phyloP scores from a whole-genome alignment of 192 early-diverging fungal species.

The Piromyces sp. region DNA sequence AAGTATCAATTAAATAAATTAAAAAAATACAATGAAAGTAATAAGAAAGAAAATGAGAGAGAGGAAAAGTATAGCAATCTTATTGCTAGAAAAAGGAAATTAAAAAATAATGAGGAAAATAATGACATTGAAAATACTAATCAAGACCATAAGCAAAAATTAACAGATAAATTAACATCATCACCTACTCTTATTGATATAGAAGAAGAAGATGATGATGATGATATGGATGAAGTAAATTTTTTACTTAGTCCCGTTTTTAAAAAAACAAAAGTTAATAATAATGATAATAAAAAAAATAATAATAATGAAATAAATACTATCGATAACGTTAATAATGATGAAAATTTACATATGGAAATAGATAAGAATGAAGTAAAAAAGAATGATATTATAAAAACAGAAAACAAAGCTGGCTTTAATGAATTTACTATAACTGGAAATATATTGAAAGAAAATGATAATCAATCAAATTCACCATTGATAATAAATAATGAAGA shows the following conservation, averaged over 20 bases:
- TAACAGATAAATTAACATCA: conserved; percentile 1
- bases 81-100: background rate
- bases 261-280: background rate
- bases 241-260: background rate
- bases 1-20: background rate
- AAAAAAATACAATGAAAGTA: background rate
- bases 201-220: conserved; percentile 24
- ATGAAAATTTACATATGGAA: no score
- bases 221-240: conserved; percentile 16
- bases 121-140: background rate
- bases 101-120: background rate
- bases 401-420: no score
- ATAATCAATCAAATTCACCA: no score
- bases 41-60: background rate
- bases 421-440: no score
- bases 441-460: no score
- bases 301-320: background rate
- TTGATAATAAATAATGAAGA: no score
- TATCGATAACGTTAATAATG: no score
- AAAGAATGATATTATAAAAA: no score
- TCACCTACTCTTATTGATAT: conserved; percentile 9
- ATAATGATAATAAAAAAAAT: background rate
- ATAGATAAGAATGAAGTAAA: no score
- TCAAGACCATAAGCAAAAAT: conserved; percentile 1
- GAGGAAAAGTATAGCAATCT: background rate